Evolutionary conservation across 2,329 filamentous ascomycete species (phyloP), one percentile per base, ranked within the genome.

Genomic region (Trichoderma koningii): DNA sequence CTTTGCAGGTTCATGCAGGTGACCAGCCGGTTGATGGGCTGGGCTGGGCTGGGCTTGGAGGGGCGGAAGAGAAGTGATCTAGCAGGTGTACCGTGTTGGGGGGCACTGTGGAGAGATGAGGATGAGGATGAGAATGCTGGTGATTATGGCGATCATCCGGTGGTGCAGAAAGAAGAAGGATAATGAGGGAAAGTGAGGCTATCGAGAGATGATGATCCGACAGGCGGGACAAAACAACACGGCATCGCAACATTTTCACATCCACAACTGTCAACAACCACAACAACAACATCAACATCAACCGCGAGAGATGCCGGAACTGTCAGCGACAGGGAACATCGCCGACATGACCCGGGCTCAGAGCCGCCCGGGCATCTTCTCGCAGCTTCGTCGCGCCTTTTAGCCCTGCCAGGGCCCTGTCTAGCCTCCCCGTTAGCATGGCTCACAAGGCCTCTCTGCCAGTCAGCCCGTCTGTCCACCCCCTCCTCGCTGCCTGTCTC

Each of bases 1-100:
- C 34, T 44, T 63, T 50, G 42, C 61, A 55, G 63, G 50, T 55
- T 42, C 41, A 65, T 65, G 63, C 63, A 64, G 62, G 55, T 65
- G 63, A 65, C 63, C 63, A 61, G 50, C 63, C 56, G 55, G 28
- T 50, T 41, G 21, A 47, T 42, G 34, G 21, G 21, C 21, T 48
- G 19, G 38, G 21, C 21, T 48, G 19, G 38, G 34, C 19, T 53
- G 44, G 50, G 56, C 50, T 51, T 45, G 45, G 30, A 30, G 44
- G 30, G 44, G 26, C 34, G 23, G 38, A 45, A 30, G 21, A 45
- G n/a, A 34, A 38, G 47, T 28, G 38, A n/a, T 45, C 23, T 23
- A 48, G 28, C 44, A 48, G 52, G 19, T 7, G 28, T 53, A 66
- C 64, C 30, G 64, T 66, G 51, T 19, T 28, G 51, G 15, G n/a